Evolutionary conservation across 106 monocot species (phyloP), one percentile per base, ranked within the genome.

Genomic region (Dendrobium nobile): DNA sequence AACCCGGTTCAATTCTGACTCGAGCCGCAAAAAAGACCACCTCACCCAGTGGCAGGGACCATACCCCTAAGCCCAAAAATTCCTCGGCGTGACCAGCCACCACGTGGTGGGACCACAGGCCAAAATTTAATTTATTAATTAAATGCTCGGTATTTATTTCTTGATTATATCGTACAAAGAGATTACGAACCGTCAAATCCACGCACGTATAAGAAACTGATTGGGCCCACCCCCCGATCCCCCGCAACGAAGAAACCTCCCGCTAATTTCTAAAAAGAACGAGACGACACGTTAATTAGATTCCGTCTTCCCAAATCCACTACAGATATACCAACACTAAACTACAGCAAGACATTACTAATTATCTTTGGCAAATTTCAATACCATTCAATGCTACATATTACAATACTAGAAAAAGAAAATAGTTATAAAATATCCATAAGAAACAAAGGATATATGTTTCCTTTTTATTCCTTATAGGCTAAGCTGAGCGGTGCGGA

Each of bases 211-310:
- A 0, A 7, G 11, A 70, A 16, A 37, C 31, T 4, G 15, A 7
- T 11, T 8, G 70, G 70, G 16, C 70, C 70, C 70, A 37, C 27
- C 7, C 7, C 70, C 37, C 33, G 70, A 37, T 70, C 1, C 70
- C 10, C n/a, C 70, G 15, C 31, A n/a, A 3, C 70, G 33, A 70
- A 37, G 70, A 70, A 70, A 70, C 31, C 70, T 27, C 33, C 70
- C 70, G 37, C 70, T 11, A 70, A 15, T 70, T 37, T 70, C 31
- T 37, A 70, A 70, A 70, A 33, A 37, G 70, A 37, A 70, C 31
- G 33, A 70, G 70, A 70, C 33, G 70, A 37, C n/a, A 28, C 67
- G 33, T 33, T 70, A 70, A 31, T 70, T 70, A 70, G 70, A 70
- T 70, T 70, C 70, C 70, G 70, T 16, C 37, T 70, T 33, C 37